phyloP scores from a whole-genome alignment of 2,329 filamentous ascomycete species.

The Fonsecaea pedrosoi region DNA sequence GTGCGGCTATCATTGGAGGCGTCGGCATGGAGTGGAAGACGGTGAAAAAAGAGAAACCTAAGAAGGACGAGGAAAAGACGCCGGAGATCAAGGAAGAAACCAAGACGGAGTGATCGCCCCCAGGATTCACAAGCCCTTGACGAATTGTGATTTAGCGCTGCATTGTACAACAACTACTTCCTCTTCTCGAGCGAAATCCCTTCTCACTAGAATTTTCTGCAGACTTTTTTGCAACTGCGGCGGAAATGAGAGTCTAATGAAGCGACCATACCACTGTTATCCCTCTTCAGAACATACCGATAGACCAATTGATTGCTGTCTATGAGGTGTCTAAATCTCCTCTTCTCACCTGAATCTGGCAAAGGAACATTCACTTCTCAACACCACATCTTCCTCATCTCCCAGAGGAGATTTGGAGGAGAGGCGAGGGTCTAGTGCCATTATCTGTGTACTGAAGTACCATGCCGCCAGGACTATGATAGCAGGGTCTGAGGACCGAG shows the following conservation, averaged over 20 bases:
- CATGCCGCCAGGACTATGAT: background rate
- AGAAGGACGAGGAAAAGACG: slow-evolving; percentile 8
- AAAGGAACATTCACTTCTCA: background rate
- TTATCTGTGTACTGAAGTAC: background rate
- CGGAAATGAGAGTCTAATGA: background rate
- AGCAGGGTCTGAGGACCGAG: background rate
- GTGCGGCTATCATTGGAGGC: slow-evolving; percentile 40
- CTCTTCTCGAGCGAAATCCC: background rate
- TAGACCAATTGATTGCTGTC: background rate
- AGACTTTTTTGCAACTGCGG: background rate
- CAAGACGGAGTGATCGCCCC: background rate
- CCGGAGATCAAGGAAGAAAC: background rate
- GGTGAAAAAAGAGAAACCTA: slow-evolving; percentile 38
- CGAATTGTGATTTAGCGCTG: background rate
- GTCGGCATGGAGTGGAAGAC: slow-evolving; percentile 42
- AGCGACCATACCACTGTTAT: background rate
- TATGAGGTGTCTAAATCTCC: background rate
- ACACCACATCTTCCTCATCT: background rate
- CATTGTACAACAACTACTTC: background rate
- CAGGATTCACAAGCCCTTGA: background rate
- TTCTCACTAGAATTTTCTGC: background rate
- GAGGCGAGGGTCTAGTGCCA: background rate
- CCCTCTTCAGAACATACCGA: background rate
- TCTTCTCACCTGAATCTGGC: background rate
- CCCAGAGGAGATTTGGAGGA: background rate